These are phyloP conservation scores for Aspergillus tamarii DNA, from an alignment of 2,329 filamentous ascomycete genomes.

Conservation along the genomic window DNA sequence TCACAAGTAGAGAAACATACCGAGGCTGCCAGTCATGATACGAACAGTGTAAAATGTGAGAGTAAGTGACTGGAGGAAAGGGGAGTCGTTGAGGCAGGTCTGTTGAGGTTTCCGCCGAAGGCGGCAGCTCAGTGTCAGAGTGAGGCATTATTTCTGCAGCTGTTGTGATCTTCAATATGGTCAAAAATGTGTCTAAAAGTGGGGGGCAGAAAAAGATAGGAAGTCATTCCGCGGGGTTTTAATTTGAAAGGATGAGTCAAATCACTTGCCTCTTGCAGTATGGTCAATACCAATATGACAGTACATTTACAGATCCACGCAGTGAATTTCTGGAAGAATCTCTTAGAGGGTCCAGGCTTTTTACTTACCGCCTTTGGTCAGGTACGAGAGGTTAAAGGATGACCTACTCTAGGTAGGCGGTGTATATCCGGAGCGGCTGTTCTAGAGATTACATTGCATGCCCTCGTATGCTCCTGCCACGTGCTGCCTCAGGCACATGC, in stretches of 20 bases:
- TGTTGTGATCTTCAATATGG: neutral
- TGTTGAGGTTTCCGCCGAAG: constrained; percentile 17
- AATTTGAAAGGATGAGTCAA: constrained; percentile 19
- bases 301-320: neutral
- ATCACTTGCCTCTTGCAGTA: constrained; percentile 12
- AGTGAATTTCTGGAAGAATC: neutral
- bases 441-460: neutral
- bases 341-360: neutral
- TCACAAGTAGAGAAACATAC: constrained; percentile 45
- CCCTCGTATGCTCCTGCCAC: constrained; percentile 7
- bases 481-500: constrained; percentile 25
- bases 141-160: constrained; percentile 29
- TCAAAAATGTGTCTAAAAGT: constrained; percentile 1
- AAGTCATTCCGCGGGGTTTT: constrained; percentile 8
- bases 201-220: constrained; percentile 1
- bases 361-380: neutral
- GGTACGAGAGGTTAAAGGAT: neutral
- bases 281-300: constrained; percentile 12
- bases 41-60: constrained; percentile 91
- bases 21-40: constrained; percentile 89
- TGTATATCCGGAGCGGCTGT: neutral
- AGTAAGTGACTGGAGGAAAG: constrained; percentile 81
- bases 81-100: constrained; percentile 50
- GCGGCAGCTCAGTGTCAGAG: constrained; percentile 28
- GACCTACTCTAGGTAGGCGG: neutral